Evolutionary conservation across 495 filamentous ascomycete genomes (phyloP), one percentile per base, ranked within the genome.

Genomic region (Penicillium desertorum): DNA sequence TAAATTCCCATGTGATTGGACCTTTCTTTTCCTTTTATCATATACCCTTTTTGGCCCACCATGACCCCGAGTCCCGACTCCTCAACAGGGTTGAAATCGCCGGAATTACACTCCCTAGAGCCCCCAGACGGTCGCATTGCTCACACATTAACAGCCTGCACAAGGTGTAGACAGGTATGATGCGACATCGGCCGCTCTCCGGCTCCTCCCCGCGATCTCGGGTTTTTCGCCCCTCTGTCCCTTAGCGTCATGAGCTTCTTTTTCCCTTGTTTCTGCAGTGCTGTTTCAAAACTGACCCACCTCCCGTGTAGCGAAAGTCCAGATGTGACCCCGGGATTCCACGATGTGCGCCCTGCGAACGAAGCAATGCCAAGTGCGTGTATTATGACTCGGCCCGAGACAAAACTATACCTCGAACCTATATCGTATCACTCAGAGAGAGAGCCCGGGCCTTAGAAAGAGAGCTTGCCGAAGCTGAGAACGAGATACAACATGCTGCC

Each of bases 301-400:
- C 32, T 19, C 50, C 11, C 45, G 23, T 54, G 37, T 64, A 96
- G 92, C 85, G 92, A 47, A 98, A 98, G 79, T 96, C 92, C 22
- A 83, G 89, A 78, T 98, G 93, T 72, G 93, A 96, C 71, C 88
- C 92, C 25, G 87, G 89, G 16, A 83, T 98, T 45, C 93, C 93
- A 42, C 86, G 86, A 69, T 98, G 93, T 71, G 81, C 86, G n/a
- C 91, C 92, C 14, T 98, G 93, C 79, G 91, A 96, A 75, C 83
- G 92, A 60, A 91, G 88, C 57, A 91, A 91, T 63, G 86, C 90
- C 39, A 81, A 81, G 57, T 98, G 93, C 79, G 92, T 96, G 62
- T 98, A 96, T 74, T 96, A 85, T 71, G 93, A 98, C 71, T 88
- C 91, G 2, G 79, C 88, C 45, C 90, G 90, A 69, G 83, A 84